phyloP scores from a whole-genome alignment of 352 stramenopile genomes.

The Phytophthora hybrid region DNA sequence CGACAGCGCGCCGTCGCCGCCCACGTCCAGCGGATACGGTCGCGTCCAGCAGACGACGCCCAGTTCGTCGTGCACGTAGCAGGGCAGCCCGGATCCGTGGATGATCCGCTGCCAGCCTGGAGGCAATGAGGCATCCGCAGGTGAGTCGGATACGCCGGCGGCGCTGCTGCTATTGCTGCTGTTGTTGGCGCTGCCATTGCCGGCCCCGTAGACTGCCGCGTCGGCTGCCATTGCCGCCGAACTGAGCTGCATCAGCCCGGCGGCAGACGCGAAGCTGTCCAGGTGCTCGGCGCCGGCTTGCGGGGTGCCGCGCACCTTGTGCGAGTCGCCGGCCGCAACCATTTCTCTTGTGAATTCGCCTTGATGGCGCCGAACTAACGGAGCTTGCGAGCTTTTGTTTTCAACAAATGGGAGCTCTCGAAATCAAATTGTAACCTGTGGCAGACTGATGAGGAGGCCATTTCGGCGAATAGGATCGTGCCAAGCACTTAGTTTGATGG shows the following conservation, averaged over 20 bases:
- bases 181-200: constrained; percentile 8
- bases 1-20: constrained; percentile 33
- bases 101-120: constrained; percentile 67
- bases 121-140: constrained; percentile 51
- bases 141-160: constrained; percentile 4
- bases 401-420: neutral
- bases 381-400: neutral
- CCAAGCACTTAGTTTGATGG: constrained; percentile 3
- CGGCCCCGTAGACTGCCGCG: neutral
- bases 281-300: constrained; percentile 17
- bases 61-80: constrained; percentile 67
- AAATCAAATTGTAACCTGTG: neutral
- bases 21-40: constrained; percentile 64
- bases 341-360: constrained; percentile 21
- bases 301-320: constrained; percentile 23
- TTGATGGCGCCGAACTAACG: neutral
- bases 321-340: constrained; percentile 29
- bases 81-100: constrained; percentile 75
- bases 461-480: constrained; percentile 7
- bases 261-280: constrained; percentile 44
- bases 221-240: constrained; percentile 42
- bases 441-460: neutral
- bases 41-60: constrained; percentile 76
- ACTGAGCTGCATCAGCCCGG: constrained; percentile 65
- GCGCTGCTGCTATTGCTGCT: constrained; percentile 1